Conservation (phyloP, 805 yeast genomes). For the Metschnikowia cerradonensis region DNA sequence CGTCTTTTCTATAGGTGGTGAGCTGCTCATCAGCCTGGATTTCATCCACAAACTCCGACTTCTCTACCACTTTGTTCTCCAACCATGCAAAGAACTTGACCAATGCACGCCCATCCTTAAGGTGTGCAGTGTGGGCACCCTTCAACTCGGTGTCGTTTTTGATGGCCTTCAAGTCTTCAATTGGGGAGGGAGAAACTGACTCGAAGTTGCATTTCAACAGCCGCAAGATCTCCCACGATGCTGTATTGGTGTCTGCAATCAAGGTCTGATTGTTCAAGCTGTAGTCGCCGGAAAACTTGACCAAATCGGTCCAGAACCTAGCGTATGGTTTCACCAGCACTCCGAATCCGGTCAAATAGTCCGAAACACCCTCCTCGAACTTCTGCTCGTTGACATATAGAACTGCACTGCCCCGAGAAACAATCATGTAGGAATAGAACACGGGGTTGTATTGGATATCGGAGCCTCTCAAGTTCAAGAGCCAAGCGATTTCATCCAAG, state of each 20-base stretch:
- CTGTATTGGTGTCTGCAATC: slow-evolving; percentile 25
- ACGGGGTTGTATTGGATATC: slow-evolving; percentile 56
- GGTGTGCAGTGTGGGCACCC: slow-evolving; percentile 51
- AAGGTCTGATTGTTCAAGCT: slow-evolving; percentile 26
- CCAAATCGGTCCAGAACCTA: slow-evolving; percentile 43
- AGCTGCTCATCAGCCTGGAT: slow-evolving; percentile 53
- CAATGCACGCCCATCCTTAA: slow-evolving; percentile 57
- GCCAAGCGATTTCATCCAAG: slow-evolving; percentile 53
- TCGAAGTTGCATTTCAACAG: slow-evolving; percentile 28
- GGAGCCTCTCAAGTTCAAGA: slow-evolving; percentile 48
- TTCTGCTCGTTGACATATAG: slow-evolving; percentile 43
- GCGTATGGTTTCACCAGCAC: slow-evolving; percentile 39
- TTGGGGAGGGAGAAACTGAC: slow-evolving; percentile 32
- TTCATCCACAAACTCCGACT: slow-evolving; percentile 48
- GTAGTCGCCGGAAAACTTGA: slow-evolving; percentile 35
- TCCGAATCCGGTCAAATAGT: slow-evolving; percentile 22
- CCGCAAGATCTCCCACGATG: slow-evolving; percentile 41
- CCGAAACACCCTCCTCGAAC: slow-evolving; percentile 29
- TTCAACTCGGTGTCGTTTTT: slow-evolving; percentile 47
- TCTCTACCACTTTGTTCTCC: slow-evolving; percentile 46
- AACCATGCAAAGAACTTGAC: slow-evolving; percentile 55
- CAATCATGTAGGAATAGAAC: slow-evolving; percentile 41
- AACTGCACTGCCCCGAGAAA: slow-evolving; percentile 26
- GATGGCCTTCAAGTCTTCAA: slow-evolving; percentile 49
- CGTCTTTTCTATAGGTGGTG: slow-evolving; percentile 34